Evolutionary conservation across 2,329 filamentous ascomycete species (phyloP), one percentile per base, ranked within the genome.

Genomic region (Fusarium stilboides): DNA sequence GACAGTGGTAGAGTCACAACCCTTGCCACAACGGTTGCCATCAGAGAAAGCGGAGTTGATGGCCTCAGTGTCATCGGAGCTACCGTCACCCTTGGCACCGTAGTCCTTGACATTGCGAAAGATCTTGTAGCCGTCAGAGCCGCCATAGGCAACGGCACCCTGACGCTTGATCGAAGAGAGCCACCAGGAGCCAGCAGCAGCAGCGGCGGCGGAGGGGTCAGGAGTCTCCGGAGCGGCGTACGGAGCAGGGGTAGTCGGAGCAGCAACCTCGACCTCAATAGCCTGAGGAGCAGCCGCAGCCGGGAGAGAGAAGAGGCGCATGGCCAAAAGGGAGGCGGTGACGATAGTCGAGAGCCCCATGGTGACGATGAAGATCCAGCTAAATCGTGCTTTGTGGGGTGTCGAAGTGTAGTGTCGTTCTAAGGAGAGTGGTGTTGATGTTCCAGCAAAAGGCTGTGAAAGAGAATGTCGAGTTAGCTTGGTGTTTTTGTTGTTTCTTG

Each of bases 1-100:
- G n/a, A 88, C 87, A 5, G 95, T 98, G 33, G 88, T 89, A 3
- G 94, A 97, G 77, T 96, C 92, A 77, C 95, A 98, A 66, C 89
- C 88, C 68, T 88, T 78, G 39, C 93, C 94, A 77, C 95, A 98
- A 43, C 95, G 92, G 73, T 86, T 85, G 28, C 94, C 93, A n/a
- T 88, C 87, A 7, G 88, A 85, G 74, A 98, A 92, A 69, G 94
- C 94, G 40, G 83, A 79, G 82, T 97, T 98, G 86, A 98, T 97
- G 57, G 94, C 93, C 1, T 81, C 90, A 1, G 94, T 97, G 77
- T 98, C 94, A 77, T 98, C 95, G 26, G 91, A 92, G 1, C 82
- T 79, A 56, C 85, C 87, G 77, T 88, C 88, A 80, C 91, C 92
- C 68, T 83, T 87, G 47, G 92, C 92, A 46, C 92, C 92, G 74